Evolutionary conservation across 2,329 filamentous ascomycete species (phyloP).

Genomic region (Xylariaceae sp.): DNA sequence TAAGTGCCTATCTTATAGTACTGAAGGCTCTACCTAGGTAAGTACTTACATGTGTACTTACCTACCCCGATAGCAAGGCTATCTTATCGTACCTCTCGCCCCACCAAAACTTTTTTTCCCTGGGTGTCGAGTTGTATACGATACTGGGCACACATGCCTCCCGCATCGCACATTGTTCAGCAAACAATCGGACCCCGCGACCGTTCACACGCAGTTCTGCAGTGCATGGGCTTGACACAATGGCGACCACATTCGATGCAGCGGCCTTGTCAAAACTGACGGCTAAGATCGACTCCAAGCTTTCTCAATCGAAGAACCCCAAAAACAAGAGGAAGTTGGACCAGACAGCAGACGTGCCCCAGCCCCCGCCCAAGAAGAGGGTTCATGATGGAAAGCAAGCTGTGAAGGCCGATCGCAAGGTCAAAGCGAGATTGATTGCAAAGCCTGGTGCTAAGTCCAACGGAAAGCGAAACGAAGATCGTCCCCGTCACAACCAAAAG

Average conservation of each 20-base stretch:
- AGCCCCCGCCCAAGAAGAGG: constrained; percentile 24
- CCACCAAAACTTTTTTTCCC: constrained; percentile 25
- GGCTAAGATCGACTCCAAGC: constrained; percentile 50
- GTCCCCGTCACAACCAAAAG: constrained; percentile 8
- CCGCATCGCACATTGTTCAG: too few species aligned
- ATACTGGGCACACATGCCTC: too few species aligned
- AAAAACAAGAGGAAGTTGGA: constrained; percentile 41
- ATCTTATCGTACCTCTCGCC: constrained; percentile 13
- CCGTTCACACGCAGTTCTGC: too few species aligned
- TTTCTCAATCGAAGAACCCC: constrained; percentile 26
- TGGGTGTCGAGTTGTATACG: too few species aligned
- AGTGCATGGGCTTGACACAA: too few species aligned
- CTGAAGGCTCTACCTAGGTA: too few species aligned
- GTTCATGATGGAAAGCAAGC: constrained; percentile 9
- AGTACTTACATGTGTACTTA: too few species aligned
- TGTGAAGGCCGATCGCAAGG: constrained; percentile 10
- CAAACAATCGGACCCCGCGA: too few species aligned
- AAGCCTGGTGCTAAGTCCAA: constrained; percentile 18
- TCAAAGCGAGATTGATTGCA: constrained; percentile 24
- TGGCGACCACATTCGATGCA: constrained; percentile 42
- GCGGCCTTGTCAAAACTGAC: constrained; percentile 49
- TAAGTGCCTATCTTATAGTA: too few species aligned
- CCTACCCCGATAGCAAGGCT: too few species aligned
- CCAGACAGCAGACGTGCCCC: constrained; percentile 20
- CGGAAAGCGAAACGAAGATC: constrained; percentile 12